Conservation (phyloP, 345 rosid genomes). For the Hevea brasiliensis region DNA sequence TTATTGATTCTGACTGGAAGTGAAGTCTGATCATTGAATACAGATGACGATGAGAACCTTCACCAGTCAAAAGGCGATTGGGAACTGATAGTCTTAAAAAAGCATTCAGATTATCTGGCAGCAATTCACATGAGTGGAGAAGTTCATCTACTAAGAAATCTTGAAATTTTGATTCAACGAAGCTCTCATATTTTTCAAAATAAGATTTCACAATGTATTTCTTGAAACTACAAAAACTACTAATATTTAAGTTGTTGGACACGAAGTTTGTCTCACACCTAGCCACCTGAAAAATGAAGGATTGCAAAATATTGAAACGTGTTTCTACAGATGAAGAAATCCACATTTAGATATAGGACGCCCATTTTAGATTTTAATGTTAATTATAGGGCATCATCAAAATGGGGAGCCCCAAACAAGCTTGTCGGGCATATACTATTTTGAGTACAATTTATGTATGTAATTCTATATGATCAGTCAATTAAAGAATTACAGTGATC, state of each 20-base stretch:
- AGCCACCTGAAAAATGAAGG: conserved; percentile 33
- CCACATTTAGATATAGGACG: not conserved
- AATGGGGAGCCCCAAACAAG: not conserved
- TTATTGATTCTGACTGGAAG: conserved; percentile 20
- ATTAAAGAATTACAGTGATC: not conserved
- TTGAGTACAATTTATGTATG: not conserved
- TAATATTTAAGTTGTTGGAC: conserved; percentile 6
- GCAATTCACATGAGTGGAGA: conserved; percentile 32
- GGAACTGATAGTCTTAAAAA: conserved; percentile 33
- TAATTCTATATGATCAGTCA: no score
- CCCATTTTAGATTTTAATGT: not conserved
- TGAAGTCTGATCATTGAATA: conserved; percentile 51
- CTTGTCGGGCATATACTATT: not conserved
- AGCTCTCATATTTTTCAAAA: conserved; percentile 43
- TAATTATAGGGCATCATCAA: not conserved
- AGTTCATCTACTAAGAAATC: conserved; percentile 38
- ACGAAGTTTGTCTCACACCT: conserved; percentile 6
- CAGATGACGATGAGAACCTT: conserved; percentile 87
- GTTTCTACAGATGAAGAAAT: not conserved
- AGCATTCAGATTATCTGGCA: conserved; percentile 22
- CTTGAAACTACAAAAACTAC: conserved; percentile 21
- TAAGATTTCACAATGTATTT: conserved; percentile 56
- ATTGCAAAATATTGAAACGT: not conserved
- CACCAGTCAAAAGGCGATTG: conserved; percentile 56
- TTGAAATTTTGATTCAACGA: conserved; percentile 48